phyloP scores from a whole-genome alignment of 176 grass and related monocot genomes.

The Oryza australiensis region DNA sequence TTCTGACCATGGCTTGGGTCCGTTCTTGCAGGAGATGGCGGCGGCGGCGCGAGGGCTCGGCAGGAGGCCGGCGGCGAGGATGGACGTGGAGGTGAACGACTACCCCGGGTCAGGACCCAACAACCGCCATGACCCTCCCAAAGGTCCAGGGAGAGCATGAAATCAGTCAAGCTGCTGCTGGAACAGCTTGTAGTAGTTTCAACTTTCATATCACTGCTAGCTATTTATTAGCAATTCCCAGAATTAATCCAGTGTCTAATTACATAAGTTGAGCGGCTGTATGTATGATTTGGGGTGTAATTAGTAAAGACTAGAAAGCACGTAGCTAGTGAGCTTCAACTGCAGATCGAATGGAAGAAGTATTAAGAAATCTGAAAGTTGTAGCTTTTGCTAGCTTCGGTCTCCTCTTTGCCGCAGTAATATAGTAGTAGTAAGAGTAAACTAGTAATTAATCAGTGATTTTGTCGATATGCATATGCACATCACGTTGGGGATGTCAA shows the following conservation, averaged over 20 bases:
- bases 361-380: background rate
- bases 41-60: background rate
- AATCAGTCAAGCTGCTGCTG: background rate
- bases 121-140: conserved; percentile 41
- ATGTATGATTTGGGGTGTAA: background rate
- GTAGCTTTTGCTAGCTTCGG: background rate
- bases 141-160: conserved; percentile 43
- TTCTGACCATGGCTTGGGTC: background rate
- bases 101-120: conserved; percentile 43
- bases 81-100: conserved; percentile 59
- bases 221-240: background rate
- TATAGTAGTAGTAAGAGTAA: too few species aligned
- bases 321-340: background rate
- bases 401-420: background rate
- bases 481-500: background rate
- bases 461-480: background rate
- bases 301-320: background rate
- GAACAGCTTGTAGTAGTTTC: background rate
- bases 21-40: background rate
- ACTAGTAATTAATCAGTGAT: background rate
- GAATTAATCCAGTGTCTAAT: background rate
- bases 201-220: background rate
- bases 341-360: background rate
- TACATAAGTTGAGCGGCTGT: background rate
- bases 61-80: background rate